Percentiles rank a stretch among this genome's conserved stretches.
Evolutionary conservation across 164 flowering plant species (phyloP).

Genomic region (Hamamelis virginiana): DNA sequence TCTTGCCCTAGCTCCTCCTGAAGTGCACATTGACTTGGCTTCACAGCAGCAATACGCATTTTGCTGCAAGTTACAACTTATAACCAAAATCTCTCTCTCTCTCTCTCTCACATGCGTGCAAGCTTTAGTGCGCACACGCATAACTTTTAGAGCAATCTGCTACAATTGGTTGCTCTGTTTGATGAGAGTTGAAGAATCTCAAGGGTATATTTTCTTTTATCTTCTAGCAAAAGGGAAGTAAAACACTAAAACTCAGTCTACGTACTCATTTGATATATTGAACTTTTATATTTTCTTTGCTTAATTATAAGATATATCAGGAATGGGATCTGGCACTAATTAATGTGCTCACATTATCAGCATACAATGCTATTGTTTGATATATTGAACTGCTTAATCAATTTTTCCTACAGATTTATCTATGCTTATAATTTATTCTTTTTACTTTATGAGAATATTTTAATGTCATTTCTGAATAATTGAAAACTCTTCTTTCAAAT

Average conservation of each 20-base stretch:
- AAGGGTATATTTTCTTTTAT: slow-evolving; percentile 59
- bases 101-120: too few relatives aligned
- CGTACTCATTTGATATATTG: not conserved
- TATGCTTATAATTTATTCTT: too few relatives aligned
- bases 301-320: slow-evolving; percentile 64
- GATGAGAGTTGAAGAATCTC: slow-evolving; percentile 90
- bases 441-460: too few relatives aligned
- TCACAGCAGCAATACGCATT: too few relatives aligned
- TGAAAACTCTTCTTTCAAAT: too few relatives aligned
- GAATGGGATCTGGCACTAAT: slow-evolving; percentile 98
- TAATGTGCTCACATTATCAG: slow-evolving; percentile 79
- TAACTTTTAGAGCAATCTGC: slow-evolving; percentile 79
- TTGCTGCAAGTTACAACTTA: too few relatives aligned
- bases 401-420: too few relatives aligned
- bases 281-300: not conserved
- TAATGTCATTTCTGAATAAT: too few relatives aligned
- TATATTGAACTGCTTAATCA: too few relatives aligned
- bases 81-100: too few relatives aligned
- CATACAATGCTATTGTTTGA: slow-evolving; percentile 88
- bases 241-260: not conserved
- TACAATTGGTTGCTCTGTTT: slow-evolving; percentile 81
- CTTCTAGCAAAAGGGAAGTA: not conserved
- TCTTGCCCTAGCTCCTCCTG: slow-evolving; percentile 11
- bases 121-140: too few relatives aligned
- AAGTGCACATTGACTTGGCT: slow-evolving; percentile 9